Conservation (phyloP, 2,329 filamentous ascomycete genomes). For the Fusarium domesticum region DNA sequence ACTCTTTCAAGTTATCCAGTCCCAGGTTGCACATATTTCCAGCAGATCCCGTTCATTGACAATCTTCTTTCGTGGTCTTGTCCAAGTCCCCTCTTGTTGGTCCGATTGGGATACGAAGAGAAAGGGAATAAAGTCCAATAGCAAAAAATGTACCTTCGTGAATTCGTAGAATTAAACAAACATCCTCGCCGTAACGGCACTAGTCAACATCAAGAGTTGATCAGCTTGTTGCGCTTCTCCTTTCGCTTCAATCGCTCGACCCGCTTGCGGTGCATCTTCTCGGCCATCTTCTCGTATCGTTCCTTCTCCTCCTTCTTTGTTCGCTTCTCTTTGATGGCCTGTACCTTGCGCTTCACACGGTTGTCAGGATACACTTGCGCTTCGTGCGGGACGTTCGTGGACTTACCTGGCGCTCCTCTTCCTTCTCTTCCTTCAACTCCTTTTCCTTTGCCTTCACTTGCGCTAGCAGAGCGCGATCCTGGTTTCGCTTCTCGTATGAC, state of each 20-base stretch:
- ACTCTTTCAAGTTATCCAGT: too few relatives aligned
- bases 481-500: constrained; percentile 73
- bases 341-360: constrained; percentile 62
- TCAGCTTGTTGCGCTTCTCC: constrained; percentile 91
- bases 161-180: constrained; percentile 21
- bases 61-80: background rate
- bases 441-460: constrained; percentile 91
- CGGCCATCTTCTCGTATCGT: constrained; percentile 87
- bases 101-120: background rate
- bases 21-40: too few relatives aligned
- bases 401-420: constrained; percentile 76
- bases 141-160: constrained; percentile 21
- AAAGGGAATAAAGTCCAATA: constrained; percentile 1
- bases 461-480: constrained; percentile 64
- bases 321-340: constrained; percentile 79
- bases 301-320: constrained; percentile 90
- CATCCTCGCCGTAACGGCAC: constrained; percentile 3
- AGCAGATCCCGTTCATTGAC: background rate
- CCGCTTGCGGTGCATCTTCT: constrained; percentile 96
- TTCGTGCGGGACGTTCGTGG: background rate
- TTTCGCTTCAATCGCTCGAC: constrained; percentile 90
- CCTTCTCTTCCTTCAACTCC: constrained; percentile 94
- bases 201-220: constrained; percentile 55
- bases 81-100: background rate
- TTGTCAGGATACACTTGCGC: constrained; percentile 10